Conservation (phyloP, 768 basidiomycete genomes). For the Tulasnella sp. region DNA sequence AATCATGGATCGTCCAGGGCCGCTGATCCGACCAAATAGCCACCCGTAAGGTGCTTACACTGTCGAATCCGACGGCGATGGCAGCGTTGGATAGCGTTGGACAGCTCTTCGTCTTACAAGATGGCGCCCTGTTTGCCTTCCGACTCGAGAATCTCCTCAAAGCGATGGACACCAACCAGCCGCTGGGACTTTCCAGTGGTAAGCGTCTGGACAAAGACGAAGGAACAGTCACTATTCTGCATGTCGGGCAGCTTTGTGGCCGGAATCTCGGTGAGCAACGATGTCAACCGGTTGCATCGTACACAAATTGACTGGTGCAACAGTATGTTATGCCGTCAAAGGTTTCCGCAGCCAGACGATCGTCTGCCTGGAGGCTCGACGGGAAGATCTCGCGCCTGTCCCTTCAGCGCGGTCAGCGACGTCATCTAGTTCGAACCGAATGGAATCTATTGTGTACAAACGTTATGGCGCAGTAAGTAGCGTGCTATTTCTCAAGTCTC, state of each 20-base stretch:
- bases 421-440: constrained; percentile 2
- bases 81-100: constrained; percentile 48
- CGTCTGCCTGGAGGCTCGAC: constrained; percentile 45
- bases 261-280: constrained; percentile 42
- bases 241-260: constrained; percentile 40
- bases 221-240: constrained; percentile 48
- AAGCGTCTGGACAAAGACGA: constrained; percentile 50
- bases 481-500: neutral
- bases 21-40: constrained; percentile 30
- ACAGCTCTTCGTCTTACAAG: constrained; percentile 54
- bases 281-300: neutral
- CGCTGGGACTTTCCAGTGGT: constrained; percentile 41
- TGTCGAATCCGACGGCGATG: constrained; percentile 40
- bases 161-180: constrained; percentile 39
- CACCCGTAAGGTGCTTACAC: constrained; percentile 43
- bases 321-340: constrained; percentile 62
- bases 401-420: neutral
- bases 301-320: neutral
- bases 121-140: constrained; percentile 47
- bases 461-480: constrained; percentile 51
- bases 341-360: constrained; percentile 46
- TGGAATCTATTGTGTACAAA: constrained; percentile 33
- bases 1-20: neutral
- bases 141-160: constrained; percentile 58
- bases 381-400: neutral